phyloP scores from a whole-genome alignment of 257 asterid species.

The Misopates orontium region DNA sequence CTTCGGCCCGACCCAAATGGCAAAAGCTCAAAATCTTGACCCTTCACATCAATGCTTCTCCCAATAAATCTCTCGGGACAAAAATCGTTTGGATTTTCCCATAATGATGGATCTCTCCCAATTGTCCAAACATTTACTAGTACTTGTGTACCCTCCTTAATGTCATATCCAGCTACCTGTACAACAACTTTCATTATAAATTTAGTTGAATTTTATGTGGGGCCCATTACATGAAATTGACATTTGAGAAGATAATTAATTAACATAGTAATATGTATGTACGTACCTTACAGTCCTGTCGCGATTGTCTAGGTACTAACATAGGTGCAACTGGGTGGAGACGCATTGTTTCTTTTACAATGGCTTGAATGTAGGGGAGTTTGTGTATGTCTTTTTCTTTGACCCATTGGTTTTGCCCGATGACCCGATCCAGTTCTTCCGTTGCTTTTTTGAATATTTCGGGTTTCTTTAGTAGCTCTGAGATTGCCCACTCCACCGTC shows the following conservation, averaged over 20 bases:
- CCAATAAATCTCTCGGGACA: slow-evolving; percentile 54
- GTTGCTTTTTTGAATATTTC: slow-evolving; percentile 55
- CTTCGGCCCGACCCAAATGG: slow-evolving; percentile 72
- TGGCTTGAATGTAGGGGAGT: slow-evolving; percentile 48
- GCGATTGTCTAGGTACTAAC: slow-evolving; percentile 57
- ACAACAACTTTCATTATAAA: background rate
- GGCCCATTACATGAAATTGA: no score
- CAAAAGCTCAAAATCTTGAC: slow-evolving; percentile 52
- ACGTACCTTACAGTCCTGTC: slow-evolving; percentile 60
- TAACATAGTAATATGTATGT: no score
- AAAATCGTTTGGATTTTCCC: slow-evolving; percentile 55
- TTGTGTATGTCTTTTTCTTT: slow-evolving; percentile 35
- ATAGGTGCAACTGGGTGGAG: slow-evolving; percentile 61
- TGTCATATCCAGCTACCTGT: slow-evolving; percentile 52
- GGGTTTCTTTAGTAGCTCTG: slow-evolving; percentile 73
- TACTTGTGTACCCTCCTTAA: slow-evolving; percentile 44
- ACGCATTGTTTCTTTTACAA: slow-evolving; percentile 58
- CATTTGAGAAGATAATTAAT: no score
- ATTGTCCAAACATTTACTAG: slow-evolving; percentile 62
- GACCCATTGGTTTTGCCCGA: slow-evolving; percentile 57
- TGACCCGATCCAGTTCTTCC: slow-evolving; percentile 68
- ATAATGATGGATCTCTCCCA: slow-evolving; percentile 58
- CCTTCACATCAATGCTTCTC: slow-evolving; percentile 51
- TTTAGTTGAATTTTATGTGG: no score
- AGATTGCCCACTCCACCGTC: slow-evolving; percentile 89